Evolutionary conservation across 768 basidiomycete species (phyloP), one percentile per base, ranked within the genome.

Genomic region (Tricholoma bakamatsutake): DNA sequence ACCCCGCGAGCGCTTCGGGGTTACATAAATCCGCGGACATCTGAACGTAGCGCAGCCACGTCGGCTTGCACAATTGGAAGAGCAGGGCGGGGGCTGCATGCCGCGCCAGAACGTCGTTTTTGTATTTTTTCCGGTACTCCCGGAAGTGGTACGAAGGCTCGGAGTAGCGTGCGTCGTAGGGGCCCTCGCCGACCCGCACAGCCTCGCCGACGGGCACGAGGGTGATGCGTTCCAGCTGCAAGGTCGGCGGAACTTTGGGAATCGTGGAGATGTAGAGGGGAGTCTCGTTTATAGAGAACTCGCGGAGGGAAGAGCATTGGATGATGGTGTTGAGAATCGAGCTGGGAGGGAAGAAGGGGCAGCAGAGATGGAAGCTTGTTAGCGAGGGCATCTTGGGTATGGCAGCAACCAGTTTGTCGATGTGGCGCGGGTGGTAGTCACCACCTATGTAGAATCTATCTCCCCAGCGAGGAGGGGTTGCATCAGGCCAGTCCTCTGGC

Each of bases 401-500:
- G 3, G 73, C 71, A 7, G 60, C 52, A 42, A 71, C 69, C 21
- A 77, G 66, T 54, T 71, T 70, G 56, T 72, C 67, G 15, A 75
- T 62, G 58, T 72, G 69, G 46, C 66, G 65, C 34, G 73, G 73
- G 40, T 66, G 60, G 37, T 73, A 72, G 50, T 69, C 67, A 4
- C 73, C 73, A 1, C 68, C 66, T 11, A 64, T 53, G 34, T 69
- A 69, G 55, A 67, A 70, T 43, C 66, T 68, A 51, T 71, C 68
- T 39, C 73, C 75, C 71, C 71, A 74, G n/a, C 68, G 67, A 1
- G 74, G 73, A 6, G 73, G 75, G 4, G 64, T 62, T 10, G 71
- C 60, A 48, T 77, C 76, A 3, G 72, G 71, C 76, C 76, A 76
- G 48, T 75, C 70, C 57, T 76, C 76, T 10, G 76, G 76, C 76